Base-by-base conservation (phyloP, 2,329 filamentous ascomycete species). In the Alternaria viburni region DNA sequence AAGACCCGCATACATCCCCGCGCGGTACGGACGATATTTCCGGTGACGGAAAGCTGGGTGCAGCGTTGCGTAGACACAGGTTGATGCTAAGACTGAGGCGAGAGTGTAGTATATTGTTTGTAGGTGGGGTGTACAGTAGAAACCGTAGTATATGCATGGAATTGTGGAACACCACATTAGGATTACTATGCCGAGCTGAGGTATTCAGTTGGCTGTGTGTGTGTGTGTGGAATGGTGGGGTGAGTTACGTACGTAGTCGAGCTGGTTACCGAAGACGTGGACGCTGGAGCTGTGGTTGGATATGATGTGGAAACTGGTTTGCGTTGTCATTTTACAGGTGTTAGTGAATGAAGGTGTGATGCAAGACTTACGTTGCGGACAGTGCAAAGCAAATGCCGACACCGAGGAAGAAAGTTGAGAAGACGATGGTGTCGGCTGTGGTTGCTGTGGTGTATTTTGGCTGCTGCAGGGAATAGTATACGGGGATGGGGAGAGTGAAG, bases 161-260 rank as follows among this genome's bases (percentile, higher is more conserved):
- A 58, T 58, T 1, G 55, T 58, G 19, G 55, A 58, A 17, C 55
- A 23, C 32, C 32, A 58, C 46, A 58, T 58, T 13, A 58, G 28
- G 1, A 58, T 41, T 1, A 51, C 32, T 8, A 58, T 58, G 8
- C 55, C 46, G 11, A 58, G 46, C 55, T 58, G 2, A 13, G 1
- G 4, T 17, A 26, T 1, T 58, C 1, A 51, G 55, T 32, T 32
- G 28, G 28, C 12, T 32, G 28, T 30, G 28, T 12, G 28, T 32
- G 28, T 12, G 5, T 32, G 28, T 30, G 28, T 12, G 28, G 28
- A 30, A 0, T 30, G 28, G 28, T 30, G 28, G 28, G 28, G 28
- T 6, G 12, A 11, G 12, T 10, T n/a, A 3, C 32, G 5, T 30
- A 58, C 56, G 21, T 58, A 58, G 32, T 58, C 46, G 11, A 58